phyloP scores from a whole-genome alignment of 2,329 filamentous ascomycete species.

The Periconia sp. region DNA sequence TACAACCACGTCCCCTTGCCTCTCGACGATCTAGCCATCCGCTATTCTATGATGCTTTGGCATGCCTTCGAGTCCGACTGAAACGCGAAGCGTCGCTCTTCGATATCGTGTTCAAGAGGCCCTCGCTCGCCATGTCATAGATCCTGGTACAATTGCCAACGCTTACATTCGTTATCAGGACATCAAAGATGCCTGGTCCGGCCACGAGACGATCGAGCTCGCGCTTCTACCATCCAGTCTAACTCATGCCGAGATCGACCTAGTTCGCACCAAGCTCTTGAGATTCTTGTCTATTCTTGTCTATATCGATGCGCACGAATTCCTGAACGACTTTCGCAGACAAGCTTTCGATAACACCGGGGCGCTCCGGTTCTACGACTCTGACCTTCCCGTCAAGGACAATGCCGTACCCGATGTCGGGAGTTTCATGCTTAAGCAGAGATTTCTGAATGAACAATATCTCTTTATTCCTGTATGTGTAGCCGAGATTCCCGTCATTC shows the following conservation, averaged over 20 bases:
- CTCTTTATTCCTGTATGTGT: slow-evolving; percentile 8
- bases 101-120: neutral
- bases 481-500: too few relatives aligned
- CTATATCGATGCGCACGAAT: slow-evolving; percentile 3
- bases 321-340: slow-evolving; percentile 1
- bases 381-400: neutral
- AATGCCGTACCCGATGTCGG: neutral
- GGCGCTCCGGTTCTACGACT: neutral
- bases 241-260: neutral
- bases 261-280: neutral
- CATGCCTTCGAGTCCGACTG: neutral
- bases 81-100: neutral
- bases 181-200: slow-evolving; percentile 4
- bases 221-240: slow-evolving; percentile 1
- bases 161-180: slow-evolving; percentile 5
- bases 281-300: slow-evolving; percentile 6
- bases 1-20: neutral
- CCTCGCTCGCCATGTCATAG: neutral
- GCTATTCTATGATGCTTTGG: neutral
- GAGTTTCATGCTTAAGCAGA: neutral
- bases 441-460: slow-evolving; percentile 1
- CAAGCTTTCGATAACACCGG: neutral
- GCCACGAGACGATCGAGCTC: neutral
- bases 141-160: slow-evolving; percentile 1
- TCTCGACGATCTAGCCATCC: neutral